Evolutionary conservation across 78 protist genomes (phyloP).

Genomic region (Dictyostelium firmibasis): DNA sequence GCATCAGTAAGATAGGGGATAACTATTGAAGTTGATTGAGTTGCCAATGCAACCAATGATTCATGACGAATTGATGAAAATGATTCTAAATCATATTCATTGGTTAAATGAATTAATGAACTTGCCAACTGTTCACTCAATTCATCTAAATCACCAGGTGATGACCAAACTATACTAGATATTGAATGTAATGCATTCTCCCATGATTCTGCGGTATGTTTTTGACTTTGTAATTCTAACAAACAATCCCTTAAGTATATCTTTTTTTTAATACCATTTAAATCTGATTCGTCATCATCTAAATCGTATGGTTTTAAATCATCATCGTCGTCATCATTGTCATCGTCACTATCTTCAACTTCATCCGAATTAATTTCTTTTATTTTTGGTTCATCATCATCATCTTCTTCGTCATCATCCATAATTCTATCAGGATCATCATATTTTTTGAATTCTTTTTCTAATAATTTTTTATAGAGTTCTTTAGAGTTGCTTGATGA

Average conservation of each 20-base stretch:
- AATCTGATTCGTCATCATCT: conserved; percentile 76
- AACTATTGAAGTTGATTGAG: conserved; percentile 21
- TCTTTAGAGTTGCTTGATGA: background rate
- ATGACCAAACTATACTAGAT: conserved; percentile 54
- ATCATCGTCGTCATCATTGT: background rate
- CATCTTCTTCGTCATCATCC: conserved; percentile 18
- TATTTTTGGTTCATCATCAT: background rate
- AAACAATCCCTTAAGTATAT: conserved; percentile 67
- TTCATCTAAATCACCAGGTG: conserved; percentile 65
- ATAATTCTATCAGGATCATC: conserved; percentile 70
- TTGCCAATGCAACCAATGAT: conserved; percentile 46
- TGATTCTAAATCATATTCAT: conserved; percentile 65
- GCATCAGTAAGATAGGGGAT: conserved; percentile 3
- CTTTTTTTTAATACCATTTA: conserved; percentile 45
- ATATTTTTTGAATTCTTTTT: conserved; percentile 64
- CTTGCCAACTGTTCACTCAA: conserved; percentile 2
- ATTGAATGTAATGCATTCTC: conserved; percentile 41
- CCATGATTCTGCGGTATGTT: conserved; percentile 76
- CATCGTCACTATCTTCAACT: background rate
- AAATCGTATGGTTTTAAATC: conserved; percentile 54
- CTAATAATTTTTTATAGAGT: conserved; percentile 16
- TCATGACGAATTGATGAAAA: conserved; percentile 25
- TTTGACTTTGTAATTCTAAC: conserved; percentile 55
- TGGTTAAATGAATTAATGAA: conserved; percentile 45
- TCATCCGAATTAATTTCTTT: background rate